Conservation (phyloP, 768 basidiomycete genomes). For the Xanthoconium stramineum region DNA sequence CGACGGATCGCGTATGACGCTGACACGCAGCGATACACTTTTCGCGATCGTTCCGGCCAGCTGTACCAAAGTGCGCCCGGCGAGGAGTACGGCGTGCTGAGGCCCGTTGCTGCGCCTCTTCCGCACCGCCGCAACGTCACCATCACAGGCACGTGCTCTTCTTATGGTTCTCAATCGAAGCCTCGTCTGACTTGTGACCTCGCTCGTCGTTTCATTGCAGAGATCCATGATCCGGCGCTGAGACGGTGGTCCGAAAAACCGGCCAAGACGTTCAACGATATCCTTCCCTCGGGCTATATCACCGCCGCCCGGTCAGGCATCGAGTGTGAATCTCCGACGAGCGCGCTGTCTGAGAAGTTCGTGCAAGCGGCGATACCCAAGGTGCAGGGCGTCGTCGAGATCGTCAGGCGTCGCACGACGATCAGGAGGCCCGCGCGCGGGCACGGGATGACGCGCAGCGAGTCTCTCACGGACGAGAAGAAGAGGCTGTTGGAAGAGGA, state of each 20-base stretch:
- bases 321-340: slow-evolving; percentile 13
- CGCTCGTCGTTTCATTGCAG: slow-evolving; percentile 3
- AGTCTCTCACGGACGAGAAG: slow-evolving; percentile 19
- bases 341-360: slow-evolving; percentile 22
- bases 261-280: slow-evolving; percentile 43
- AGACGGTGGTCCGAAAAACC: slow-evolving; percentile 21
- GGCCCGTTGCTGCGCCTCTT: slow-evolving; percentile 28
- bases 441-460: slow-evolving; percentile 8
- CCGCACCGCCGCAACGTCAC: slow-evolving; percentile 27
- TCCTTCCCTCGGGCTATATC: slow-evolving; percentile 46
- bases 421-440: background rate
- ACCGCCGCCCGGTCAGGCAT: slow-evolving; percentile 30
- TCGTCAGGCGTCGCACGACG: slow-evolving; percentile 22
- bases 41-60: slow-evolving; percentile 42
- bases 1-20: slow-evolving; percentile 52
- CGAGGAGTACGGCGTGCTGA: slow-evolving; percentile 43
- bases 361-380: slow-evolving; percentile 36
- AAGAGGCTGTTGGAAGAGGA: slow-evolving; percentile 18
- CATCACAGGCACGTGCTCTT: slow-evolving; percentile 15
- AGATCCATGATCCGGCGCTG: slow-evolving; percentile 26
- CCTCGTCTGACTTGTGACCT: background rate
- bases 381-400: slow-evolving; percentile 38
- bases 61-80: slow-evolving; percentile 45
- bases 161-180: background rate
- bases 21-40: slow-evolving; percentile 49